phyloP scores from a whole-genome alignment of 768 basidiomycete genomes.

The Kwoniella sp. region DNA sequence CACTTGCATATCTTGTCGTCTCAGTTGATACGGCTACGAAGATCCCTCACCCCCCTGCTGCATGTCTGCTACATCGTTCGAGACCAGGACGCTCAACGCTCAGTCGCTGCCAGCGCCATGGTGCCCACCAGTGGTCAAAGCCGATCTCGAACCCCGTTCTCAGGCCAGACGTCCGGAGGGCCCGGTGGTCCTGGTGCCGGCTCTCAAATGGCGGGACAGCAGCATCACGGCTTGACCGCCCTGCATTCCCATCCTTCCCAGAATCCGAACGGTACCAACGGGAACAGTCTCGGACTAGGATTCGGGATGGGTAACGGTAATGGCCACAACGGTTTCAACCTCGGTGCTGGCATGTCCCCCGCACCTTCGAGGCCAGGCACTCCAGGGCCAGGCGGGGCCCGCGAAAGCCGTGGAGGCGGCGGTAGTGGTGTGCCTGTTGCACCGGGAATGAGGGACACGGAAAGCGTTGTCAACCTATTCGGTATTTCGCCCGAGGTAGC shows the following conservation, averaged over 20 bases:
- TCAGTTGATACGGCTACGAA: conserved; percentile 53
- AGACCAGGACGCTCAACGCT: conserved; percentile 50
- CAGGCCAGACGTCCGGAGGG: neutral
- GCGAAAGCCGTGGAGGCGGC: neutral
- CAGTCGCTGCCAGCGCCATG: conserved; percentile 44
- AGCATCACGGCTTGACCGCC: conserved; percentile 9
- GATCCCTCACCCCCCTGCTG: conserved; percentile 49
- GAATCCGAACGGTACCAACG: neutral
- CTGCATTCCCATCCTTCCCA: conserved; percentile 1
- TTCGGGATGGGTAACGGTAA: neutral
- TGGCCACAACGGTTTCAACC: neutral
- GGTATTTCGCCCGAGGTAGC: conserved; percentile 3
- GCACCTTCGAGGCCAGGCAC: conserved; percentile 14
- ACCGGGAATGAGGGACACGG: conserved; percentile 3
- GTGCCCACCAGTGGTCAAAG: conserved; percentile 10
- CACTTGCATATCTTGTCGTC: conserved; percentile 55
- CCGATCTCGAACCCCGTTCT: neutral
- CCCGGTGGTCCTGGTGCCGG: neutral
- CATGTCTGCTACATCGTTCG: conserved; percentile 51
- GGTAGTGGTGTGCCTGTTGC: neutral
- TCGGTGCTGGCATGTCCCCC: conserved; percentile 4
- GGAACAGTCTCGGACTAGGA: neutral
- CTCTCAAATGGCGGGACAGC: neutral
- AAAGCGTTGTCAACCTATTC: conserved; percentile 10
- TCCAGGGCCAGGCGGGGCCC: neutral